Conservation (phyloP, 169 alveolate genomes). For the Plasmodium coatneyi region DNA sequence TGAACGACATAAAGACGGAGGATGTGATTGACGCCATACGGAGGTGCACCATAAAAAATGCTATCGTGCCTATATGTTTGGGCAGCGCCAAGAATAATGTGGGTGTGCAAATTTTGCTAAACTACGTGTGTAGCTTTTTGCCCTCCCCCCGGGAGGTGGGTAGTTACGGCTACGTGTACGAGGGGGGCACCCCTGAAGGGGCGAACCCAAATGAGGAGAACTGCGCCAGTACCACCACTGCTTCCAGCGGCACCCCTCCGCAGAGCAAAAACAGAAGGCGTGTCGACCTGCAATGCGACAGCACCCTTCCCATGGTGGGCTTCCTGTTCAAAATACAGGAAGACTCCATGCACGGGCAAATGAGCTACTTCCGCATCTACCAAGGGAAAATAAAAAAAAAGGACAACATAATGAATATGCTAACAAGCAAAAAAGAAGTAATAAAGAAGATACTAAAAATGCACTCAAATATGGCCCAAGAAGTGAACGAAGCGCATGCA, state of each 20-base stretch:
- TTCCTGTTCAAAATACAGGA: constrained; percentile 95
- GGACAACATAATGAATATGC: constrained; percentile 82
- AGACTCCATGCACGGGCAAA: constrained; percentile 89
- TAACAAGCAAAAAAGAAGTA: constrained; percentile 83
- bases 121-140: constrained; percentile 93
- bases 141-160: constrained; percentile 92
- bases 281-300: constrained; percentile 69
- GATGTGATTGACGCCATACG: constrained; percentile 80
- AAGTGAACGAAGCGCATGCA: constrained; percentile 91
- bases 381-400: constrained; percentile 92
- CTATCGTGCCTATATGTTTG: constrained; percentile 92
- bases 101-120: constrained; percentile 94
- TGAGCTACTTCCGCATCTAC: constrained; percentile 93
- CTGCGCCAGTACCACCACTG: background rate
- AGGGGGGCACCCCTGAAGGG: constrained; percentile 33
- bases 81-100: constrained; percentile 96
- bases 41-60: constrained; percentile 81
- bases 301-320: constrained; percentile 90
- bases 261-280: constrained; percentile 77
- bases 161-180: constrained; percentile 72
- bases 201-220: background rate
- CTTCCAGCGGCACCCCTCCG: constrained; percentile 64
- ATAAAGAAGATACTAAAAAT: constrained; percentile 90
- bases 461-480: constrained; percentile 96
- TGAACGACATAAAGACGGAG: constrained; percentile 79